Evolutionary conservation across 805 yeast genomes (phyloP).

Genomic region (Danielia reshetovae): DNA sequence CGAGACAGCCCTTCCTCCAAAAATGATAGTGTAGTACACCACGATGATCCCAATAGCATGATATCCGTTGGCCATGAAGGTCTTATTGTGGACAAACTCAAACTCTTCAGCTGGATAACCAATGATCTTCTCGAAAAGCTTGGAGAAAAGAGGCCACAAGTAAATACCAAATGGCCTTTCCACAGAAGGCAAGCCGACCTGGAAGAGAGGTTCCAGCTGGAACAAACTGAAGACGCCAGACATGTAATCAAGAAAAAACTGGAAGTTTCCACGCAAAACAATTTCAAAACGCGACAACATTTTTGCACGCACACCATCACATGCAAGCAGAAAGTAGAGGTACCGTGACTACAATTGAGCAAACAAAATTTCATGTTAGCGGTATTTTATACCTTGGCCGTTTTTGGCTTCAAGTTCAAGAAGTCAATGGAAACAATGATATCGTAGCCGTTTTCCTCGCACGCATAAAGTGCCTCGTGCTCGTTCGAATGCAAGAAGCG

Average conservation of each 20-base stretch:
- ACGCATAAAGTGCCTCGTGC: slow-evolving; percentile 89
- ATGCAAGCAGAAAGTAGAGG: too few relatives aligned
- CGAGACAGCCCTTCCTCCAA: slow-evolving; percentile 73
- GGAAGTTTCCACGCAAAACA: too few relatives aligned
- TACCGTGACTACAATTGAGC: too few relatives aligned
- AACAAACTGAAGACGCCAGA: slow-evolving; percentile 9
- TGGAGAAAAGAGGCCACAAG: slow-evolving; percentile 66
- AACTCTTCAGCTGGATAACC: slow-evolving; percentile 67
- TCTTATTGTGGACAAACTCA: slow-evolving; percentile 57
- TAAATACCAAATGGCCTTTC: slow-evolving; percentile 55
- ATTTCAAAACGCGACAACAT: too few relatives aligned
- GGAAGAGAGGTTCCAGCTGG: slow-evolving; percentile 18
- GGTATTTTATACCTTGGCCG: too few relatives aligned
- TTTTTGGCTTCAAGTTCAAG: slow-evolving; percentile 55
- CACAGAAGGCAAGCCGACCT: slow-evolving; percentile 30
- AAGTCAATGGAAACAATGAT: slow-evolving; percentile 90
- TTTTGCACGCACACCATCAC: too few relatives aligned
- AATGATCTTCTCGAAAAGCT: slow-evolving; percentile 37
- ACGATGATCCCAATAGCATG: slow-evolving; percentile 45
- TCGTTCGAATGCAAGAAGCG: slow-evolving; percentile 84
- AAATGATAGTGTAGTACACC: slow-evolving; percentile 38
- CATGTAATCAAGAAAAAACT: slow-evolving; percentile 4
- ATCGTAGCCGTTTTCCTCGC: slow-evolving; percentile 87
- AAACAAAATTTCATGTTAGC: too few relatives aligned
- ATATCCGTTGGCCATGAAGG: slow-evolving; percentile 63